Conservation (phyloP, 202 grass and related monocot species). For the Elaeis oleifera region DNA sequence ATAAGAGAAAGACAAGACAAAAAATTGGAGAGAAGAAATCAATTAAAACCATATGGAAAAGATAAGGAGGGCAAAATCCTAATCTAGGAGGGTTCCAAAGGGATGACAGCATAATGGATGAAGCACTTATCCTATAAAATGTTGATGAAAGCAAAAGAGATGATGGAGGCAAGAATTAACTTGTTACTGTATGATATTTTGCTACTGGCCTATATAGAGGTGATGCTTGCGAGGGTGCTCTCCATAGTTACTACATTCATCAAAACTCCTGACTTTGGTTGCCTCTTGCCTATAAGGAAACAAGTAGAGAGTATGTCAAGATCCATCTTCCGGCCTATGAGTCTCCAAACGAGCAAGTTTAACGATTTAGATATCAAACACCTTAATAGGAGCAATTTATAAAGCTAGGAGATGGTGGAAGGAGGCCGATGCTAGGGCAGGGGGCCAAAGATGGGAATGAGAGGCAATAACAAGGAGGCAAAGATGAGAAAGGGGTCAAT, state of each 20-base stretch:
- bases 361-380: too few species aligned
- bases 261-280: too few species aligned
- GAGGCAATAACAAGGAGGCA: too few species aligned
- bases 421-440: too few species aligned
- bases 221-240: slow-evolving; percentile 51
- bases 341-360: too few species aligned
- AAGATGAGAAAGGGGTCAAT: too few species aligned
- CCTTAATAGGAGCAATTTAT: too few species aligned
- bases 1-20: too few species aligned
- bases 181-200: slow-evolving; percentile 95
- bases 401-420: too few species aligned
- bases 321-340: too few species aligned
- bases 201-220: slow-evolving; percentile 64
- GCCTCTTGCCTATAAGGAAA: neutral
- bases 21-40: neutral
- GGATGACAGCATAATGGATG: slow-evolving; percentile 64
- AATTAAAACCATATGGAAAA: neutral
- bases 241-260: slow-evolving; percentile 41
- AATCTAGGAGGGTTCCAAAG: neutral
- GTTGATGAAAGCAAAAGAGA: slow-evolving; percentile 50
- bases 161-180: slow-evolving; percentile 79
- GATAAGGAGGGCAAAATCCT: neutral
- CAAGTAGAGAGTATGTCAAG: too few species aligned
- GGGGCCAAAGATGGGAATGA: too few species aligned
- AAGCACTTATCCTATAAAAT: slow-evolving; percentile 80